phyloP scores from a whole-genome alignment of 2,329 filamentous ascomycete genomes.

The Bipolaris victoriae region DNA sequence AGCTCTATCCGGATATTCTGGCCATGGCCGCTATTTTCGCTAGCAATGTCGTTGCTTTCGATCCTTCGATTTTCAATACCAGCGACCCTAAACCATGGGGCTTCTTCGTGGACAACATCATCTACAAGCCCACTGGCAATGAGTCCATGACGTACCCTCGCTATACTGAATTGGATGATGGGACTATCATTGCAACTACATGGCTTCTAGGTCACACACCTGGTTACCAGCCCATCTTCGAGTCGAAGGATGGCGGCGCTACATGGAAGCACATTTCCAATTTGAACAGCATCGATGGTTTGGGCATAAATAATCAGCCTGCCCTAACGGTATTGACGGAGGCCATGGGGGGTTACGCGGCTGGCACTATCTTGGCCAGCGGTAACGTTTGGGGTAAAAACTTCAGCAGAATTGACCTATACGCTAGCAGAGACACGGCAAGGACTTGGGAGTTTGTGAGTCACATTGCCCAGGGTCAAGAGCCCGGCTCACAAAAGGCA shows the following conservation, averaged over 20 bases:
- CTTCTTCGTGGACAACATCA: constrained; percentile 30
- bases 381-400: constrained; percentile 59
- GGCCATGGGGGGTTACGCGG: constrained; percentile 25
- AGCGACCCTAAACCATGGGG: constrained; percentile 20
- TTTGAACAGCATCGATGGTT: constrained; percentile 67
- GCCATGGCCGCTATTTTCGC: neutral
- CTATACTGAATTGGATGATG: constrained; percentile 20
- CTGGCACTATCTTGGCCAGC: constrained; percentile 47
- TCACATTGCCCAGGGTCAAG: too few species aligned
- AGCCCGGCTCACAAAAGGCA: too few species aligned
- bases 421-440: constrained; percentile 28
- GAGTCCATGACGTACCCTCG: constrained; percentile 28
- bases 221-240: constrained; percentile 50
- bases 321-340: constrained; percentile 20
- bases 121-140: constrained; percentile 21
- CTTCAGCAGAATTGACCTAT: constrained; percentile 28
- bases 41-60: constrained; percentile 1
- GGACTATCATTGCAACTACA: constrained; percentile 27
- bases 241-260: constrained; percentile 51
- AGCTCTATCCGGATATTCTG: neutral
- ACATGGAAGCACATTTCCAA: constrained; percentile 67
- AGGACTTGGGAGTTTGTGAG: constrained; percentile 19
- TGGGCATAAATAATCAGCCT: constrained; percentile 63
- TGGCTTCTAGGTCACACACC: constrained; percentile 20
- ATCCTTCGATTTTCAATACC: neutral